Conservation (phyloP, 2,329 filamentous ascomycete genomes). For the Furcasterigmium furcatum region DNA sequence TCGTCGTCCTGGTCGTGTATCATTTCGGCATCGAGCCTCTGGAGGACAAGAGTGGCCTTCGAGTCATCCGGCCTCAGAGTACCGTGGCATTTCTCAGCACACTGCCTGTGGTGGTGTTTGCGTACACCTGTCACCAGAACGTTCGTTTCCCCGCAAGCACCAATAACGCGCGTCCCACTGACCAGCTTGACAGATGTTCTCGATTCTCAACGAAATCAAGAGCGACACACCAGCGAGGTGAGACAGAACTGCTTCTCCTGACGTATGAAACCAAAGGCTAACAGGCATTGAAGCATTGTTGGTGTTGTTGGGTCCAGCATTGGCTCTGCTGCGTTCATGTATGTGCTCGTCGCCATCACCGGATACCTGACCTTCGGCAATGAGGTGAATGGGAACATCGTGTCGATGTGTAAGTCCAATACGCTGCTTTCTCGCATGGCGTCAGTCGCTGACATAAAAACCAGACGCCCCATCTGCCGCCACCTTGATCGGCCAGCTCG, state of each 20-base stretch:
- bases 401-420: slow-evolving; percentile 73
- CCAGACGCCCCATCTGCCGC: slow-evolving; percentile 68
- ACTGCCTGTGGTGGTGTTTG: slow-evolving; percentile 94
- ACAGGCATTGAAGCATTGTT: no score
- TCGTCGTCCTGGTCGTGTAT: slow-evolving; percentile 89
- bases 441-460: slow-evolving; percentile 4
- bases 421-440: background rate
- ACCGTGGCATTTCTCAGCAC: slow-evolving; percentile 76
- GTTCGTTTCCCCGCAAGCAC: slow-evolving; percentile 45
- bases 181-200: slow-evolving; percentile 75
- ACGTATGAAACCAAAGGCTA: slow-evolving; percentile 14
- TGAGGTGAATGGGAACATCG: slow-evolving; percentile 85
- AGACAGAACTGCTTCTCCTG: background rate
- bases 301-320: slow-evolving; percentile 80
- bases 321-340: slow-evolving; percentile 81
- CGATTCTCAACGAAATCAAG: slow-evolving; percentile 90
- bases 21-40: slow-evolving; percentile 83
- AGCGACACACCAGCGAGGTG: slow-evolving; percentile 68
- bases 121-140: slow-evolving; percentile 99
- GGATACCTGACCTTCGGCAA: slow-evolving; percentile 96
- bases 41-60: slow-evolving; percentile 69
- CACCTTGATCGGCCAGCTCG: slow-evolving; percentile 89
- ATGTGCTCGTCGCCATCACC: slow-evolving; percentile 88
- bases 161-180: slow-evolving; percentile 15
- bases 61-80: slow-evolving; percentile 75